Evolutionary conservation across 2,329 filamentous ascomycete species (phyloP).

Genomic region (Cladosporium halotolerans): DNA sequence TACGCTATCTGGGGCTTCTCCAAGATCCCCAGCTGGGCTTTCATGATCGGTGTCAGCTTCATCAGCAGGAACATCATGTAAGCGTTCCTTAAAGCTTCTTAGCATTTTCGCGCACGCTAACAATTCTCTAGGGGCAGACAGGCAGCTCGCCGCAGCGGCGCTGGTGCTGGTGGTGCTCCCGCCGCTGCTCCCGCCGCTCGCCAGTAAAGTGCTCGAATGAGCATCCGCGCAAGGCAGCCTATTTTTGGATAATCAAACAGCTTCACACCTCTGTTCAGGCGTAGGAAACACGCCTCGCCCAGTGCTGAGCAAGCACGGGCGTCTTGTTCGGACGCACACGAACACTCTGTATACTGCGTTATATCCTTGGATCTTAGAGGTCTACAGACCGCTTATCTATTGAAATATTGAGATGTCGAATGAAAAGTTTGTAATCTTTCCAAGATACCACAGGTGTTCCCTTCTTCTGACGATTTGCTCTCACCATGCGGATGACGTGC

Average conservation of each 20-base stretch:
- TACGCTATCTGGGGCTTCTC: conserved; percentile 60
- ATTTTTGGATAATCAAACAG: too few relatives aligned
- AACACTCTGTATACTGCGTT: not conserved
- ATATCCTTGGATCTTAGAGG: conserved; percentile 4
- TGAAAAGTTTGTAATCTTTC: conserved; percentile 4
- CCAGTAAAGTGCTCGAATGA: not conserved
- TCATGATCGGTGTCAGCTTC: conserved; percentile 72
- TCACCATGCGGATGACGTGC: too few relatives aligned
- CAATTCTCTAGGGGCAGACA: conserved; percentile 7
- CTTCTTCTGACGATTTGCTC: too few relatives aligned
- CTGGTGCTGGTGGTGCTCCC: not conserved
- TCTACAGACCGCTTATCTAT: conserved; percentile 2
- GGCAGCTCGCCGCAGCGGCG: not conserved
- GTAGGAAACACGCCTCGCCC: too few relatives aligned
- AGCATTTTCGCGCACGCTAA: not conserved
- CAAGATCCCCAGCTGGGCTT: conserved; percentile 61
- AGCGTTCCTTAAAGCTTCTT: conserved; percentile 32
- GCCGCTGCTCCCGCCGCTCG: not conserved
- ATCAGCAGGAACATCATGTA: conserved; percentile 70
- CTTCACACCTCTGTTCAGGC: too few relatives aligned
- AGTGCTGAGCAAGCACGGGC: too few relatives aligned
- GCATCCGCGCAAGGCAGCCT: too few relatives aligned
- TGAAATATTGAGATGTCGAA: conserved; percentile 2
- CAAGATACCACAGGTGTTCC: too few relatives aligned
- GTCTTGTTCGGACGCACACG: too few relatives aligned